phyloP scores from a whole-genome alignment of 2,329 filamentous ascomycete genomes.

The Hymenoscyphus scutula region DNA sequence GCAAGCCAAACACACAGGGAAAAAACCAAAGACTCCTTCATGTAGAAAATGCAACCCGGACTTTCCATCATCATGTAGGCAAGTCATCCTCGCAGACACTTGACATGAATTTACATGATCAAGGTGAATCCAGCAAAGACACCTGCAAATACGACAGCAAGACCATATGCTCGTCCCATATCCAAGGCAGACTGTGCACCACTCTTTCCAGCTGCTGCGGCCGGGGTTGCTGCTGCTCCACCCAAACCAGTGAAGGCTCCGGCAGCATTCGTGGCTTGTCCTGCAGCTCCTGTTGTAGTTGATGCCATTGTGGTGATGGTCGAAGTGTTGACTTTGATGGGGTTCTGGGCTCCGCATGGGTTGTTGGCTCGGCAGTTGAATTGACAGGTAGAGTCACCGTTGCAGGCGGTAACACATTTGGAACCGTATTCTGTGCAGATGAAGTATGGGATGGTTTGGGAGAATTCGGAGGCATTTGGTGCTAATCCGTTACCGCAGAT shows the following conservation, averaged over 20 bases:
- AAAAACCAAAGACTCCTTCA: conserved; percentile 17
- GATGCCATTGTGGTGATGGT: conserved; percentile 41
- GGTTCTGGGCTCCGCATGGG: conserved; percentile 69
- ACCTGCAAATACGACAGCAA: conserved; percentile 51
- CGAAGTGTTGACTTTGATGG: conserved; percentile 57
- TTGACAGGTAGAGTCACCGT: conserved; percentile 56
- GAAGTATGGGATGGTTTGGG: conserved; percentile 75
- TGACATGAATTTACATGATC: conserved; percentile 42
- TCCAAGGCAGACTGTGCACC: conserved; percentile 44
- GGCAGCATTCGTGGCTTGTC: conserved; percentile 36
- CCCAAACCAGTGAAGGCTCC: conserved; percentile 45
- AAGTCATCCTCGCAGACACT: not conserved
- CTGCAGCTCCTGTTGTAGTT: conserved; percentile 42
- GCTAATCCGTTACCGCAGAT: conserved; percentile 64
- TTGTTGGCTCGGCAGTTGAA: conserved; percentile 60
- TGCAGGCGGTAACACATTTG: conserved; percentile 63
- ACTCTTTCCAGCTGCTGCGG: conserved; percentile 29
- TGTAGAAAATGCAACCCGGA: not conserved
- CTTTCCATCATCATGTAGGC: not conserved
- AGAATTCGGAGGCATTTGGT: conserved; percentile 75
- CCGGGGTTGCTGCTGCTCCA: conserved; percentile 37
- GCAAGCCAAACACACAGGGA: conserved; percentile 16
- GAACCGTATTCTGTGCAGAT: conserved; percentile 69
- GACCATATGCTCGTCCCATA: conserved; percentile 54
- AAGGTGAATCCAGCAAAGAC: conserved; percentile 57